These are phyloP conservation scores for Nitzschia sp. DNA, from an alignment of 108 stramenopile species.

Conservation along the genomic window DNA sequence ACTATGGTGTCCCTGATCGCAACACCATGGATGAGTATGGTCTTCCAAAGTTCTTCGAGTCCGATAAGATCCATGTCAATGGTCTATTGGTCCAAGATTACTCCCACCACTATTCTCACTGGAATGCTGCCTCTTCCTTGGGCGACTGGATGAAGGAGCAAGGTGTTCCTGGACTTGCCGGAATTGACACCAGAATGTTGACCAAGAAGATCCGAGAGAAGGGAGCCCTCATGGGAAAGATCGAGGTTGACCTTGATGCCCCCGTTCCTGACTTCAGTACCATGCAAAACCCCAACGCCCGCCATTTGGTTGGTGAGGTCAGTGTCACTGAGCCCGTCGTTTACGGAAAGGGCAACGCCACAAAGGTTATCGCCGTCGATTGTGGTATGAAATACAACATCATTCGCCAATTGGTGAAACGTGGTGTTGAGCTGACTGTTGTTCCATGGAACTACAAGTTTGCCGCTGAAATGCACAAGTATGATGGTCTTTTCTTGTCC, in stretches of 20 bases:
- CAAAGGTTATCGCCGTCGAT: constrained; percentile 93
- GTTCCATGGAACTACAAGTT: constrained; percentile 95
- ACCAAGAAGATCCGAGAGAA: constrained; percentile 97
- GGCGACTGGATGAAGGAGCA: constrained; percentile 96
- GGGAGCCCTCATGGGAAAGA: constrained; percentile 89
- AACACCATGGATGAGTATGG: constrained; percentile 81
- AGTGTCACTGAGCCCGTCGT: constrained; percentile 77
- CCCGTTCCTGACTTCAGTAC: constrained; percentile 46
- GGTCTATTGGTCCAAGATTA: constrained; percentile 94
- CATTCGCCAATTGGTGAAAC: constrained; percentile 90
- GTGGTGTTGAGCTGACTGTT: constrained; percentile 91
- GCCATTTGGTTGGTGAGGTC: constrained; percentile 93
- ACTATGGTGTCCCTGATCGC: constrained; percentile 96
- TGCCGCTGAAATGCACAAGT: constrained; percentile 79
- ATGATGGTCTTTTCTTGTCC: constrained; percentile 94
- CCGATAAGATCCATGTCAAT: constrained; percentile 89
- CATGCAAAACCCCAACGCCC: constrained; percentile 84
- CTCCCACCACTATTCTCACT: constrained; percentile 91
- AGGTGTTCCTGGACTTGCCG: constrained; percentile 89
- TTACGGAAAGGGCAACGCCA: constrained; percentile 88
- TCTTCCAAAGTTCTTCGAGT: constrained; percentile 91
- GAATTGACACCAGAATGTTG: constrained; percentile 93
- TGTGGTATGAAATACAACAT: constrained; percentile 99
- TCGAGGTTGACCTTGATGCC: constrained; percentile 79
- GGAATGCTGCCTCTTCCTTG: constrained; percentile 91